A percentile compares a stretch with the other conserved stretches of the same genome.
Evolutionary conservation across 768 basidiomycete genomes (phyloP).

Genomic region (Mycena rosella): DNA sequence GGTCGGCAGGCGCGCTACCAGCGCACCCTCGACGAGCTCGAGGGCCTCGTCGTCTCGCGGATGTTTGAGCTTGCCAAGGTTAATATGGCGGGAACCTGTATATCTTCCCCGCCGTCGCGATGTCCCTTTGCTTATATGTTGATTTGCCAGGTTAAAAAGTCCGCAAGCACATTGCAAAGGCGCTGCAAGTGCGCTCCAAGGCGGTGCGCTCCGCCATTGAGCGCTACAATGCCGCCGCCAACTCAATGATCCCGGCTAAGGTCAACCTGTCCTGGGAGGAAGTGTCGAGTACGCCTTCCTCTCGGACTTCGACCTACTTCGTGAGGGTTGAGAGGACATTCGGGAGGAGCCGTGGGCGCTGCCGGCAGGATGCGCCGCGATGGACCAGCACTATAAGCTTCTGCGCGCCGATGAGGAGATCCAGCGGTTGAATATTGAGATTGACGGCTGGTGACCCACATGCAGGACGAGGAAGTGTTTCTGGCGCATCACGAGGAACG

Average conservation of each 20-base stretch:
- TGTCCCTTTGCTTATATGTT: not conserved
- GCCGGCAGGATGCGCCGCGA: not conserved
- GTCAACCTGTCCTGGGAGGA: not conserved
- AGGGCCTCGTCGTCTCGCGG: not conserved
- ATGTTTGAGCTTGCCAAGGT: not conserved
- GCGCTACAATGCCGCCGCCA: not conserved
- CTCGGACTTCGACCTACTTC: too few relatives aligned
- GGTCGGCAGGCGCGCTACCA: not conserved
- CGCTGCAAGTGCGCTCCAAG: not conserved
- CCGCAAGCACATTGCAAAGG: not conserved
- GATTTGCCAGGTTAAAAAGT: not conserved
- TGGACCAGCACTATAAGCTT: not conserved
- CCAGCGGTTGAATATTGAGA: not conserved
- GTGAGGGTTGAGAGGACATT: too few relatives aligned
- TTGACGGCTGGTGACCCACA: not conserved
- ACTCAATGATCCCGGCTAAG: not conserved
- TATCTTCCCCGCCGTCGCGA: not conserved
- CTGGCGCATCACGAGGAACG: not conserved
- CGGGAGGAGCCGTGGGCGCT: not conserved
- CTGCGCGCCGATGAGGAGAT: not conserved
- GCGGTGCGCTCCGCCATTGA: not conserved
- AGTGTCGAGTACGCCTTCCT: not conserved
- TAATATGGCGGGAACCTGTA: not conserved
- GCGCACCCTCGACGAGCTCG: not conserved
- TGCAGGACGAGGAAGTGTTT: not conserved